A percentile compares a stretch with the other conserved stretches of the same genome.
These are phyloP conservation scores for Leccinum variabile DNA, from an alignment of 1,284 basidiomycete species.

Conservation along the genomic window DNA sequence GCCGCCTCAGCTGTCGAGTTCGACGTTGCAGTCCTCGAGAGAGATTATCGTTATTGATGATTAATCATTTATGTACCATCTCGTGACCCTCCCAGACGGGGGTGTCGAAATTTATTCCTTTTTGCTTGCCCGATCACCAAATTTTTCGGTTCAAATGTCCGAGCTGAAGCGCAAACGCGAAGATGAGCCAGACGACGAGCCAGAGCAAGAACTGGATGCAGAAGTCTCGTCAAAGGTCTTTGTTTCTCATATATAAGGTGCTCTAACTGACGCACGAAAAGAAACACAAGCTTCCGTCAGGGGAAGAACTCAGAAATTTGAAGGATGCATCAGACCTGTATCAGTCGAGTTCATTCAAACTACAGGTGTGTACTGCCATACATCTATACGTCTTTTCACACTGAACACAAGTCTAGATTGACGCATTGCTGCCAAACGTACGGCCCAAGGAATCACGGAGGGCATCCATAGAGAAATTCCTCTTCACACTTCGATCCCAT, in stretches of 20 bases:
- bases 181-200: constrained; percentile 3
- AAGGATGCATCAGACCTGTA: constrained; percentile 80
- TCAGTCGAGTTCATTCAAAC: constrained; percentile 81
- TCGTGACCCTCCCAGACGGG: constrained; percentile 13
- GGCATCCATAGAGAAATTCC: constrained; percentile 61
- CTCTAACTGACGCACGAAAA: constrained; percentile 9
- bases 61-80: constrained; percentile 6
- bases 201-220: background rate
- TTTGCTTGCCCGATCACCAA: background rate
- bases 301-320: constrained; percentile 74
- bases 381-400: background rate
- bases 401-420: constrained; percentile 55
- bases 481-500: constrained; percentile 59
- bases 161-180: constrained; percentile 37
- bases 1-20: background rate
- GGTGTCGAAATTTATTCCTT: constrained; percentile 9
- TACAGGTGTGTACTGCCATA: constrained; percentile 56
- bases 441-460: constrained; percentile 59
- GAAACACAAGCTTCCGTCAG: constrained; percentile 55
- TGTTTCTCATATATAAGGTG: background rate
- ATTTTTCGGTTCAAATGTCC: constrained; percentile 12
- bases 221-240: constrained; percentile 13
- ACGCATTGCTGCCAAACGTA: constrained; percentile 76
- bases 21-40: constrained; percentile 11
- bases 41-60: constrained; percentile 49